phyloP scores from a whole-genome alignment of 441 rosid species.

The Euphorbia neoarborescens region DNA sequence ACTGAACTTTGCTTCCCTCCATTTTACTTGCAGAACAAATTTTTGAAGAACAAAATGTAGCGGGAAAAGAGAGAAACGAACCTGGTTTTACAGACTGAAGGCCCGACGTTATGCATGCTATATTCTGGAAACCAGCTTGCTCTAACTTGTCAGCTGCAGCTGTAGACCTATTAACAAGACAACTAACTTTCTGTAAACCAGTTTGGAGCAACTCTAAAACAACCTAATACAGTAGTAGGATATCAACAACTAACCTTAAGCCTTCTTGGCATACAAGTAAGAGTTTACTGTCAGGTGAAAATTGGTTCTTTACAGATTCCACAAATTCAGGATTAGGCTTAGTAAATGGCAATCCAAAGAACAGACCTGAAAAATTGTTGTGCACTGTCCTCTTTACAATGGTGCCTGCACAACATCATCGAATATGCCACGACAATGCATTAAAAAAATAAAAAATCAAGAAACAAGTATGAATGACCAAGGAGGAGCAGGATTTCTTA shows the following conservation, averaged over 20 bases:
- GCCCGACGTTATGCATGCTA: conserved; percentile 81
- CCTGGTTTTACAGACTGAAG: conserved; percentile 90
- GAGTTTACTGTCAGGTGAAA: conserved; percentile 61
- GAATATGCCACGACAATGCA: background rate
- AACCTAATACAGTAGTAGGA: background rate
- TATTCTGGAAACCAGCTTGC: conserved; percentile 57
- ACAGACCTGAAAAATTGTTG: conserved; percentile 81
- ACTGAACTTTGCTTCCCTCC: background rate
- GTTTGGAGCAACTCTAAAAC: conserved; percentile 3
- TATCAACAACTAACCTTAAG: conserved; percentile 50
- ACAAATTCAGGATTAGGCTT: conserved; percentile 69
- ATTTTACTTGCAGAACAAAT: background rate
- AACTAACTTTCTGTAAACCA: conserved; percentile 15
- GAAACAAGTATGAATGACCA: background rate
- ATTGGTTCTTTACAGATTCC: conserved; percentile 44
- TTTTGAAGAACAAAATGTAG: background rate
- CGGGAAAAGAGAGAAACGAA: conserved; percentile 6
- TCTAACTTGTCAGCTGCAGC: conserved; percentile 75
- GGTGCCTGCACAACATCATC: conserved; percentile 45
- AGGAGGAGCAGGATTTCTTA: background rate
- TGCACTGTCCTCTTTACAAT: conserved; percentile 69
- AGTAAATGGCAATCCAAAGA: conserved; percentile 77
- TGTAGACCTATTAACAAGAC: conserved; percentile 49
- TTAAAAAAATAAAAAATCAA: conserved; percentile 9
- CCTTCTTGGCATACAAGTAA: conserved; percentile 91